Evolutionary conservation across 768 basidiomycete species (phyloP).

Genomic region (Kwoniella botswanensis): DNA sequence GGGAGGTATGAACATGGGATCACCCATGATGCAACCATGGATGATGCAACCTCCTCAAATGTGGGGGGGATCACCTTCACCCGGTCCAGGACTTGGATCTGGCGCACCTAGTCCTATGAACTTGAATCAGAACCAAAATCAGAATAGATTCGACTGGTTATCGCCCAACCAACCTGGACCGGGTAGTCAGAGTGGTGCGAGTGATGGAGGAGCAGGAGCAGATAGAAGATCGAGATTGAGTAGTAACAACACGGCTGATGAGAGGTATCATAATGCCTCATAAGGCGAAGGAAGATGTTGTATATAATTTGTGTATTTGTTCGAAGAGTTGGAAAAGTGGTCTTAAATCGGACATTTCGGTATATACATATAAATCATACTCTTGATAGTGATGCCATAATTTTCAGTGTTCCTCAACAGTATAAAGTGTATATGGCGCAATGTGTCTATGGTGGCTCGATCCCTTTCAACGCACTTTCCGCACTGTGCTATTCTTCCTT

Average conservation of each 20-base stretch:
- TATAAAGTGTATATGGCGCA: no score
- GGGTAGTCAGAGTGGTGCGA: constrained; percentile 3
- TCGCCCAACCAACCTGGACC: constrained; percentile 11
- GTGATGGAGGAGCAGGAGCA: constrained; percentile 11
- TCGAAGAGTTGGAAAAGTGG: not conserved
- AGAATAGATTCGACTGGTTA: constrained; percentile 19
- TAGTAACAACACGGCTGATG: constrained; percentile 12
- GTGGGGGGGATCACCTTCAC: constrained; percentile 18
- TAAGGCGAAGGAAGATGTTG: not conserved
- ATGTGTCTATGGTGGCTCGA: no score
- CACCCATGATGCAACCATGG: constrained; percentile 18
- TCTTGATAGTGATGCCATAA: not conserved
- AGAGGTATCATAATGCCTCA: constrained; percentile 13
- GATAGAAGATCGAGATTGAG: constrained; percentile 25
- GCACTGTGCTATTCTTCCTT: no score
- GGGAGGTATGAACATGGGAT: constrained; percentile 12
- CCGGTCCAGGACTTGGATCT: constrained; percentile 1
- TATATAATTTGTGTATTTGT: not conserved
- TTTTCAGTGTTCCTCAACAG: no score
- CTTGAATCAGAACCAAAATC: not conserved
- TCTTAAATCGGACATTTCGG: not conserved
- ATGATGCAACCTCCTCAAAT: constrained; percentile 24
- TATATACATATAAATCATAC: no score
- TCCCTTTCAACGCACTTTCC: no score
- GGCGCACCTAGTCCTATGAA: constrained; percentile 5